Evolutionary conservation across 2,329 filamentous ascomycete species (phyloP), one percentile per base, ranked within the genome.

Genomic region (Bipolaris bicolor): DNA sequence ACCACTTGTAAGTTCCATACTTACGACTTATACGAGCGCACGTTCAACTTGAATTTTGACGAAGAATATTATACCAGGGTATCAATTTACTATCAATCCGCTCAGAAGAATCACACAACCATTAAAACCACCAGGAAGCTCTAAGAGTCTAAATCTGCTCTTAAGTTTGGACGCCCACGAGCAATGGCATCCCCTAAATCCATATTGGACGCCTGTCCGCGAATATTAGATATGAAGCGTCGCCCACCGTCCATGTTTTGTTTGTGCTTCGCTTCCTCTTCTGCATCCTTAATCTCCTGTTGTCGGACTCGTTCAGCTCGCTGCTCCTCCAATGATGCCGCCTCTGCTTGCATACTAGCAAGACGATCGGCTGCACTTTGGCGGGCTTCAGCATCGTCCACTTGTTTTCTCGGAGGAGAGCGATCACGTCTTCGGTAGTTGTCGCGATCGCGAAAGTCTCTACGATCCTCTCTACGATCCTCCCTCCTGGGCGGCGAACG

Each of bases 291-390:
- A 3, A 63, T 65, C 15, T 70, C 70, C n/a, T 67, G 67, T 40
- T 63, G 61, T 15, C 69, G 65, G 1, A 76, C 72, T 18, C 73
- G 71, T 57, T 76, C 69, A 10, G 60, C 62, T 1, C 74, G 74
- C 56, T 74, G 64, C 49, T 68, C 59, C 58, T 76, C 74, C 0
- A 75, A 62, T 5, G 69, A 69, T 6, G 65, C 60, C 1, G 74
- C 74, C 39, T 71, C 70, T 15, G 68, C 69, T 54, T 75, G 73
- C 74, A 76, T 76, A 10, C 63, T 60, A 11, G 73, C 72, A 7
- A 76, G 65, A 26, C 67, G 71, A 33, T 74, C 73, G 2, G 67
- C 71, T 13, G 62, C 58, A 49, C 63, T 66, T 29, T 50, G 58
- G n/a, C 64, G 67, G 31, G 57, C 41, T 45, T 58, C 46, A 7